phyloP scores from a whole-genome alignment of 257 asterid species.

The Ocimum tenuiflorum region DNA sequence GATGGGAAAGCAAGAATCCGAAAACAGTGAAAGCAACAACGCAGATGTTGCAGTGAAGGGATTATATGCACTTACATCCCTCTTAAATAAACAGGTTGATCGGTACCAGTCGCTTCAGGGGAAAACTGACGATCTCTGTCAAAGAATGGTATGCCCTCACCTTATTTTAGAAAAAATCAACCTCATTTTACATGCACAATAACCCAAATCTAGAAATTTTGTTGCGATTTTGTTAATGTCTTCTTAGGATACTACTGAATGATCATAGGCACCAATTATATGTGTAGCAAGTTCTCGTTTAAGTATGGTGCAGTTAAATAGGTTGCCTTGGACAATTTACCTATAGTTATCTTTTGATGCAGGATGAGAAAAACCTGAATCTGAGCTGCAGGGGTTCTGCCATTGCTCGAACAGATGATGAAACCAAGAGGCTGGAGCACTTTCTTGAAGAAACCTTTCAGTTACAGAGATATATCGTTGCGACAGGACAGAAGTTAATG shows the following conservation, averaged over 20 bases:
- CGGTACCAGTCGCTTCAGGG: constrained; percentile 80
- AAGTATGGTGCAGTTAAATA: neutral
- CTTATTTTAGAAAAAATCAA: neutral
- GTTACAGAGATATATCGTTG: constrained; percentile 79
- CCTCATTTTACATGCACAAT: neutral
- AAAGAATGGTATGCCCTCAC: constrained; percentile 57
- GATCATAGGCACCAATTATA: neutral
- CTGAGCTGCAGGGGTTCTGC: constrained; percentile 34
- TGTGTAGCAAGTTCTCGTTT: neutral
- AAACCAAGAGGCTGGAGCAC: constrained; percentile 59
- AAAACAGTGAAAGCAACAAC: constrained; percentile 20
- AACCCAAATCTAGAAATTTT: neutral
- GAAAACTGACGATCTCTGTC: constrained; percentile 72
- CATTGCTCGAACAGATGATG: constrained; percentile 52
- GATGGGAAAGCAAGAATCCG: too few species aligned
- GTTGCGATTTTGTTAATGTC: neutral
- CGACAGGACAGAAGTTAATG: constrained; percentile 77
- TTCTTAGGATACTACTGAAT: neutral
- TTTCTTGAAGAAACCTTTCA: constrained; percentile 91
- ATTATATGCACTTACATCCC: constrained; percentile 33
- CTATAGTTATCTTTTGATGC: constrained; percentile 17
- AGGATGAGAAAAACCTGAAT: constrained; percentile 50
- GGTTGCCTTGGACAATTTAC: neutral
- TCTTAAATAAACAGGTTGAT: constrained; percentile 65
- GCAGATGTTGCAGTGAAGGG: neutral